A percentile compares a stretch with the other conserved stretches of the same genome.
phyloP scores from a whole-genome alignment of 164 flowering plant genomes.

The Sextonia rubra region DNA sequence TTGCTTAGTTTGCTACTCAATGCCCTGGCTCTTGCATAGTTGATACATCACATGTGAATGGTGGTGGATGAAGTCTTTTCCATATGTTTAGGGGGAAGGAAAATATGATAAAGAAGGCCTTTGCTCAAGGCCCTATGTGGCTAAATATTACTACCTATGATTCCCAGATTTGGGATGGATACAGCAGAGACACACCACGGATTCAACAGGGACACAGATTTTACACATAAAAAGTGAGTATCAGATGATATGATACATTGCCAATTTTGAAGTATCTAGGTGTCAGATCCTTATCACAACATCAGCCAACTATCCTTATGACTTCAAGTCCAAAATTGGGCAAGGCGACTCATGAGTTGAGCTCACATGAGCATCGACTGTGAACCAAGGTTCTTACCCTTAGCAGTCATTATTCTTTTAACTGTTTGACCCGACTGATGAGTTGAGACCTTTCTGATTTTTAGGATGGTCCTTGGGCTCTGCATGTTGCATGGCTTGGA shows the following conservation, averaged over 20 bases:
- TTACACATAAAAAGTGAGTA: no score
- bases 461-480: neutral
- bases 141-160: no score
- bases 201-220: no score
- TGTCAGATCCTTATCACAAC: no score
- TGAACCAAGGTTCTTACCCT: neutral
- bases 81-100: neutral
- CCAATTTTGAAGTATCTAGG: no score
- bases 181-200: no score
- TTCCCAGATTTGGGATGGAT: no score
- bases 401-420: neutral
- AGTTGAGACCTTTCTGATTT: neutral
- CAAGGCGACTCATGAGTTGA: neutral
- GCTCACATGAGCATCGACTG: neutral
- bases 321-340: neutral
- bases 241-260: no score
- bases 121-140: no score
- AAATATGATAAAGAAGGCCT: no score
- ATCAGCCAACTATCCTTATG: neutral
- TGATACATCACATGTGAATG: neutral
- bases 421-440: neutral
- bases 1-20: neutral
- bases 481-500: neutral
- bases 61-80: neutral
- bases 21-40: neutral